Conservation (phyloP, 331 rosid species). For the Malus hybrid region DNA sequence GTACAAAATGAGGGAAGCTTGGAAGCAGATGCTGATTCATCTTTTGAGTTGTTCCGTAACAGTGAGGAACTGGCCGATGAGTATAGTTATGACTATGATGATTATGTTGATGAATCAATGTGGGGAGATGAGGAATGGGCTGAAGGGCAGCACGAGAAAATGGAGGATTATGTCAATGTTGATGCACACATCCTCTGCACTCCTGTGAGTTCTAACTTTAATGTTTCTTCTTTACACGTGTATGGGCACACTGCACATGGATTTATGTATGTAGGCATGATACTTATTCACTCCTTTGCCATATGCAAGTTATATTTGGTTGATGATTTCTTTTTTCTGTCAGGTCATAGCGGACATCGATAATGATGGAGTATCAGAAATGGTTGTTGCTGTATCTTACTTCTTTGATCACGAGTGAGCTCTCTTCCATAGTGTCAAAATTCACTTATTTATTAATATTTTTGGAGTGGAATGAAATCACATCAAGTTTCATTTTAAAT, state of each 20-base stretch:
- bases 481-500: background rate
- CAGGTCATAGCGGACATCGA: slow-evolving; percentile 95
- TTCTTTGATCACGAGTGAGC: slow-evolving; percentile 95
- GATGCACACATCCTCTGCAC: slow-evolving; percentile 88
- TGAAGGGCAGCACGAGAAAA: slow-evolving; percentile 60
- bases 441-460: background rate
- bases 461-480: background rate
- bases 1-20: slow-evolving; percentile 67
- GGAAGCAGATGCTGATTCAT: slow-evolving; percentile 85
- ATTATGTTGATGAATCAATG: slow-evolving; percentile 77
- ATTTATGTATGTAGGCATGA: background rate
- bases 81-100: slow-evolving; percentile 86
- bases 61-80: slow-evolving; percentile 85
- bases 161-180: slow-evolving; percentile 76
- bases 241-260: background rate
- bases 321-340: slow-evolving; percentile 5
- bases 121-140: slow-evolving; percentile 98
- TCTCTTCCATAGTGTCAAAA: background rate
- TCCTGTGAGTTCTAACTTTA: slow-evolving; percentile 58
- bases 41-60: slow-evolving; percentile 77
- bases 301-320: background rate
- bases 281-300: background rate
- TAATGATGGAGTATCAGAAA: slow-evolving; percentile 88
- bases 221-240: background rate
- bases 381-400: slow-evolving; percentile 91